Evolutionary conservation across 2,329 filamentous ascomycete genomes (phyloP).

Genomic region (Diplodia seriata): DNA sequence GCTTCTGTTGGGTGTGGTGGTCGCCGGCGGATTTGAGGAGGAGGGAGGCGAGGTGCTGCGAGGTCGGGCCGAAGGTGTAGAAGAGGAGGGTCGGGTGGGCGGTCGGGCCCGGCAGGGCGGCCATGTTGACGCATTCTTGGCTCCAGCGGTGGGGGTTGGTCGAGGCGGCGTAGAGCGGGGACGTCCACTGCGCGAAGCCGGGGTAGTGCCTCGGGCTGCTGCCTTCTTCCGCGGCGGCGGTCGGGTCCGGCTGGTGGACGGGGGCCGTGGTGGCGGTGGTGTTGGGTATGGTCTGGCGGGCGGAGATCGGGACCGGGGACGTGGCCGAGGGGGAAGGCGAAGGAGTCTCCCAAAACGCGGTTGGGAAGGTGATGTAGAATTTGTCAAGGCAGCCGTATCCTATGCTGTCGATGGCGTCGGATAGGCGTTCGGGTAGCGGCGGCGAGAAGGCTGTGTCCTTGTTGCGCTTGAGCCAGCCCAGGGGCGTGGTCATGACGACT

Average conservation of each 20-base stretch:
- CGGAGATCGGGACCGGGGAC: slow-evolving; percentile 28
- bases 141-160: slow-evolving; percentile 72
- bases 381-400: slow-evolving; percentile 77
- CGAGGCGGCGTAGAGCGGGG: slow-evolving; percentile 69
- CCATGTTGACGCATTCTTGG: slow-evolving; percentile 79
- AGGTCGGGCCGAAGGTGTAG: slow-evolving; percentile 70
- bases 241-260: slow-evolving; percentile 45
- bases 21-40: slow-evolving; percentile 34
- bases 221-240: slow-evolving; percentile 36
- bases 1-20: slow-evolving; percentile 48
- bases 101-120: slow-evolving; percentile 61
- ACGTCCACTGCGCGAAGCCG: slow-evolving; percentile 78
- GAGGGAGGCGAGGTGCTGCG: slow-evolving; percentile 42
- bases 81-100: slow-evolving; percentile 85
- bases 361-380: slow-evolving; percentile 68
- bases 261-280: slow-evolving; percentile 48
- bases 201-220: slow-evolving; percentile 50
- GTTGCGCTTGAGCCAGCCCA: slow-evolving; percentile 72
- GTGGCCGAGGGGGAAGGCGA: background rate
- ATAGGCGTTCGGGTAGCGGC: slow-evolving; percentile 61
- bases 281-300: slow-evolving; percentile 42
- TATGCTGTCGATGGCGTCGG: slow-evolving; percentile 67
- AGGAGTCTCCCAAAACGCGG: slow-evolving; percentile 71
- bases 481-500: slow-evolving; percentile 70
- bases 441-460: slow-evolving; percentile 62